phyloP scores from a whole-genome alignment of 306 rosid species.

The Quercus alba region DNA sequence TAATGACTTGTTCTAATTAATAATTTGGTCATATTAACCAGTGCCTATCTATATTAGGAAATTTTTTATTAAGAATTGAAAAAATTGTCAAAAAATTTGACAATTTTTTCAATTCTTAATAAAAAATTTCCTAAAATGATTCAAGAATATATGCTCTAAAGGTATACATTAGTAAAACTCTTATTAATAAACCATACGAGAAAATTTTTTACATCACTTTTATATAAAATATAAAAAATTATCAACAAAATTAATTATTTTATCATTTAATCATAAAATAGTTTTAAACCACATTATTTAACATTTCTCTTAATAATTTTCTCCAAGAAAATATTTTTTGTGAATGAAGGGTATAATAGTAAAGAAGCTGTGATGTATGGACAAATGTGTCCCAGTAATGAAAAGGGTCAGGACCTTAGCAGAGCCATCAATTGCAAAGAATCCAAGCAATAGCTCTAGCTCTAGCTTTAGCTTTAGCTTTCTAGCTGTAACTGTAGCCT shows the following conservation, averaged over 20 bases:
- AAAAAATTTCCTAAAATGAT: too few relatives aligned
- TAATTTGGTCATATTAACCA: accelerated
- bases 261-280: too few relatives aligned
- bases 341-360: slow-evolving; percentile 13
- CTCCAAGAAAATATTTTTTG: background rate
- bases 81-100: too few relatives aligned
- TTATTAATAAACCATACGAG: too few relatives aligned
- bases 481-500: background rate
- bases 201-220: too few relatives aligned
- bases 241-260: too few relatives aligned
- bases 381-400: slow-evolving; percentile 20
- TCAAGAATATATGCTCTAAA: accelerated
- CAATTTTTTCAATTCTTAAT: too few relatives aligned
- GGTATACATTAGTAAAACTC: accelerated
- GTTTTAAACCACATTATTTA: too few relatives aligned
- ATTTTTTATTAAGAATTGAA: too few relatives aligned
- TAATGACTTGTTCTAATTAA: too few relatives aligned
- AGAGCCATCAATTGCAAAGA: slow-evolving; percentile 26
- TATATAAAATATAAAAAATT: too few relatives aligned
- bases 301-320: background rate
- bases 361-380: background rate
- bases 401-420: slow-evolving; percentile 32
- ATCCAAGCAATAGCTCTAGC: background rate
- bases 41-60: too few relatives aligned
- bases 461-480: background rate